Percentiles rank a stretch among this genome's conserved stretches.
Evolutionary conservation across 495 filamentous ascomycete genomes (phyloP).

Genomic region (Penicillium taxi): DNA sequence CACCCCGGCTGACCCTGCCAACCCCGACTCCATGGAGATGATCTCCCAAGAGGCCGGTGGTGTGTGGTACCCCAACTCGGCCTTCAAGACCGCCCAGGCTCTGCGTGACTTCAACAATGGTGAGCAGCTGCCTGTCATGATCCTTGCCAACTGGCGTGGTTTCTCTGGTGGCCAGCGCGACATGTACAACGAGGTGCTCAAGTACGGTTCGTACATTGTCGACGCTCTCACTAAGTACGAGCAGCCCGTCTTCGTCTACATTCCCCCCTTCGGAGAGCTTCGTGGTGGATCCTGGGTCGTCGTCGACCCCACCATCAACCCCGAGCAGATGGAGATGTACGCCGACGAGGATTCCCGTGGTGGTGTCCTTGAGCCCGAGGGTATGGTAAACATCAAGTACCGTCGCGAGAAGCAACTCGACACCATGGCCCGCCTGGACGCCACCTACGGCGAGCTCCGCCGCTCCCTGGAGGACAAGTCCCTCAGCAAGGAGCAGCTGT

Average conservation of each 20-base stretch:
- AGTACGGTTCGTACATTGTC: constrained; percentile 98
- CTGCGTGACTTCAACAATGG: constrained; percentile 99
- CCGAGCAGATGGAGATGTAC: constrained; percentile 98
- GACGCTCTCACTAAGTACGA: constrained; percentile 97
- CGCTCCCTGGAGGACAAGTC: constrained; percentile 60
- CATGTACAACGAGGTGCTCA: constrained; percentile 99
- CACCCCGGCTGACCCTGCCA: constrained; percentile 95
- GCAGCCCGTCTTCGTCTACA: constrained; percentile 98
- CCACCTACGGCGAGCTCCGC: constrained; percentile 73
- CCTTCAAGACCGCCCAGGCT: constrained; percentile 97
- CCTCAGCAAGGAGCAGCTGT: constrained; percentile 63
- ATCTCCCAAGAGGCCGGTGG: constrained; percentile 89
- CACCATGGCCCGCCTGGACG: constrained; percentile 92
- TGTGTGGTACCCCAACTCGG: constrained; percentile 99
- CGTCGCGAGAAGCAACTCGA: constrained; percentile 94
- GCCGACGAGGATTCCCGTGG: constrained; percentile 92
- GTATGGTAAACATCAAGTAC: constrained; percentile 98
- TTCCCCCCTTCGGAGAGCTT: constrained; percentile 91
- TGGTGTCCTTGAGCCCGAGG: constrained; percentile 96
- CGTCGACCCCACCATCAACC: constrained; percentile 96
- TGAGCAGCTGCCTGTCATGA: constrained; percentile 97
- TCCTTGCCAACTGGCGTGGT: constrained; percentile 98
- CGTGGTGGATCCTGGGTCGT: constrained; percentile 99
- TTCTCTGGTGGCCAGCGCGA: constrained; percentile 99
- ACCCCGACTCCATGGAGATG: constrained; percentile 96